Base-by-base conservation (phyloP, 768 basidiomycete species). In the Termitomyces sp. region DNA sequence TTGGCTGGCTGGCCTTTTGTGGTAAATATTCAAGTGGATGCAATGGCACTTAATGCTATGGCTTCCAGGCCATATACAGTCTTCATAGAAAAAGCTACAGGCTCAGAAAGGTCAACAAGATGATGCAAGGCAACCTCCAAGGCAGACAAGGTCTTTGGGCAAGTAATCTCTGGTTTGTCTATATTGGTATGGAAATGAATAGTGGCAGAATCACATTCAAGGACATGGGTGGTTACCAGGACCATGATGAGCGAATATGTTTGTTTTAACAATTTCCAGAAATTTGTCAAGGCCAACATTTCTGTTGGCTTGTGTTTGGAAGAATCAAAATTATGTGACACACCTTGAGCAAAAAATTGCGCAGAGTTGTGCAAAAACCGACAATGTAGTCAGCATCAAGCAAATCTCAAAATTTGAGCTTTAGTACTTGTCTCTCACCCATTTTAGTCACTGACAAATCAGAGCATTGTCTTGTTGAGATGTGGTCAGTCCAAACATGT, bases 21-120 rank as follows among this genome's bases (percentile, higher is more conserved):
- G 18, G 80, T 70, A 72, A 94, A 99, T 64, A 99, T 94, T 64
- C 79, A 80, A 2, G 79, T 67, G 6, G 84, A 81, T 2, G 95
- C 93, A 16, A 72, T 61, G 8, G 80, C 61, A 64, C 84, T 75
- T 46, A 93, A 73, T 0, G 96, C 94, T 20, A 86, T 73, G 0
- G 94, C 97, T 30, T 91, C 97, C n/a, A 99, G 84, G 1, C 97
- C 97, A 71, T 98, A 99, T 12, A 99, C 97, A 0, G 97, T 98
- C 73, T 99, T 97, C 32, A 97, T 98, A 0, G 97, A 95, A 68
- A 99, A 91, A 0, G 88, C 95, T 56, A 98, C 88, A 22, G 82
- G n/a, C n/a, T n/a, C n/a, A n/a, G n/a, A n/a, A n/a, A n/a, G n/a
- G n/a, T n/a, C n/a, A n/a, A n/a, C n/a, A 6, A 90, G 79, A 56